Evolutionary conservation across 2,329 filamentous ascomycete species (phyloP), one percentile per base, ranked within the genome.

Genomic region (Penicillium sp.): DNA sequence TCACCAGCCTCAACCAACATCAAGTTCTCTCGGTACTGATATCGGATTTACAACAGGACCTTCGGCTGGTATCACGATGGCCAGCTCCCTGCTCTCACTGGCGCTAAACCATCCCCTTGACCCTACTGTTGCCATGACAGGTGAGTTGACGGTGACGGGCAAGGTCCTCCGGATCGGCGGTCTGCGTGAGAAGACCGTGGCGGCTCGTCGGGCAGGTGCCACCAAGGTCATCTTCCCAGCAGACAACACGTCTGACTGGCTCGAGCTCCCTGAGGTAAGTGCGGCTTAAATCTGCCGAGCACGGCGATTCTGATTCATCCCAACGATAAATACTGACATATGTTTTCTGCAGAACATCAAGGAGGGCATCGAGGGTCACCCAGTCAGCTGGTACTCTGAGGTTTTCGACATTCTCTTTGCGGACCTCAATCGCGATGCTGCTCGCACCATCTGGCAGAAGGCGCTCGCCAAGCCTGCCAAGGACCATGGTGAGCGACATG

Each of bases 91-190:
- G 60, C 76, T 98, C 43, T 91, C 86, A 45, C 76, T 98, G 52
- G 91, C 89, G 7, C 74, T 97, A 35, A 82, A 95, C 57, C 79
- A 80, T 39, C 79, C 85, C 12, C 78, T 98, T 43, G 79, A 90
- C 63, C 88, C 91, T 5, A 89, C 88, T 0, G 84, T 97, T 58
- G 91, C 94, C 50, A 98, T 98, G 93, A 98, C 93, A 1, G 93
- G 93, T 54, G 93, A 98, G 72, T 76, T 98, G 55, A 98, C 94
- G 1, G 83, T 98, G 45, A 98, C 93, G 1, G 93, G 93, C 46
- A 98, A 98, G 73, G 91, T 98, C 2, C 74, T 98, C 45, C 80
- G 93, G 53, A 98, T 98, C 66, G 93, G 93, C 43, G 93, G 93
- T 0, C 73, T 98, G 59, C 78, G 93, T 40, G 93, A 98, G 75